A percentile compares a stretch with the other conserved stretches of the same genome.
Evolutionary conservation across 345 rosid species (phyloP).

Genomic region (Eucalyptus pauciflora): DNA sequence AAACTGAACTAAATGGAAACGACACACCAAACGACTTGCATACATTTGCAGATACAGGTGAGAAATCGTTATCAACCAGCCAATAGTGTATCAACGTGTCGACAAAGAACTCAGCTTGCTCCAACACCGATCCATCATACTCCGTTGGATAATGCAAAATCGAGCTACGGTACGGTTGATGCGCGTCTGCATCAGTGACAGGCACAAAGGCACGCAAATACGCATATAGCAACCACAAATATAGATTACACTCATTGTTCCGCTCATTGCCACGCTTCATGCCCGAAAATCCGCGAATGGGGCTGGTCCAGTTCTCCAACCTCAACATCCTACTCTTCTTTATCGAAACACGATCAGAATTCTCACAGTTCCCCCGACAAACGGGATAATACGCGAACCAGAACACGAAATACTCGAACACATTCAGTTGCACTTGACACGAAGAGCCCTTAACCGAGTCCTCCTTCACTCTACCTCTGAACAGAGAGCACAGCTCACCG

Average conservation of each 20-base stretch:
- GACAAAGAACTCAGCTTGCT: slow-evolving; percentile 73
- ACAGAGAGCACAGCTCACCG: slow-evolving; percentile 42
- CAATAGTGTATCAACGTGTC: slow-evolving; percentile 62
- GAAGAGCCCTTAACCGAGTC: slow-evolving; percentile 40
- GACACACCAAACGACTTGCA: slow-evolving; percentile 66
- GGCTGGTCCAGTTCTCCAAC: slow-evolving; percentile 59
- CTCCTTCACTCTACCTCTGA: slow-evolving; percentile 51
- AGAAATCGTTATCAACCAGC: slow-evolving; percentile 90
- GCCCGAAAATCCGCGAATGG: slow-evolving; percentile 44
- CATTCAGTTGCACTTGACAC: slow-evolving; percentile 53
- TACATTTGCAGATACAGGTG: slow-evolving; percentile 41
- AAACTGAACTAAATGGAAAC: slow-evolving; percentile 29
- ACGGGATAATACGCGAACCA: slow-evolving; percentile 93
- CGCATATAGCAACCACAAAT: slow-evolving; percentile 51
- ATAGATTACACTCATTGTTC: slow-evolving; percentile 51
- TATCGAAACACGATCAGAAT: slow-evolving; percentile 2
- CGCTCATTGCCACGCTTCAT: slow-evolving; percentile 39
- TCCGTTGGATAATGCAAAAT: slow-evolving; percentile 56
- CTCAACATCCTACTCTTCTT: slow-evolving; percentile 38
- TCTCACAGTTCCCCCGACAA: slow-evolving; percentile 56
- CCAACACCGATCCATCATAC: slow-evolving; percentile 45
- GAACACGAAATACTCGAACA: slow-evolving; percentile 80
- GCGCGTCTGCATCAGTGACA: slow-evolving; percentile 32
- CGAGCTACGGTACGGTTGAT: slow-evolving; percentile 70
- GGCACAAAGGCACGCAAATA: slow-evolving; percentile 83